These are phyloP conservation scores for Talaromyces sp. DNA, from an alignment of 2,329 filamentous ascomycete genomes.

Conservation along the genomic window DNA sequence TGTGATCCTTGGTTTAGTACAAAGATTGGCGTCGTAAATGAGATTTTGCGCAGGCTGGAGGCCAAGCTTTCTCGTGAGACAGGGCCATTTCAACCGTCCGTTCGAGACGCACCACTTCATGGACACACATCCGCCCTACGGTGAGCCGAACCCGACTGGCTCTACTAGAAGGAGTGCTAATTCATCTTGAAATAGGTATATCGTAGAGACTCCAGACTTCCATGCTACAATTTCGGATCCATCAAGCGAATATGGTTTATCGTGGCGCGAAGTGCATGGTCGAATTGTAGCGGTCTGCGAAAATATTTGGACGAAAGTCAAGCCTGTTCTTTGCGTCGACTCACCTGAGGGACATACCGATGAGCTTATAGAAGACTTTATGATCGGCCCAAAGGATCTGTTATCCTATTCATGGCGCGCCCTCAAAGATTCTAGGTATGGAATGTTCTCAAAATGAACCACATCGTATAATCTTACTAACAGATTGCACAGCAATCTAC, in stretches of 20 bases:
- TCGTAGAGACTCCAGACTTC: slow-evolving; percentile 42
- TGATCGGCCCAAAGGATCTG: slow-evolving; percentile 74
- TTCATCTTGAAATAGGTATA: slow-evolving; percentile 38
- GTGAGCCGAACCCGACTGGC: slow-evolving; percentile 34
- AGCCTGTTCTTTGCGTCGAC: slow-evolving; percentile 79
- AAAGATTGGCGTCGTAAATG: slow-evolving; percentile 50
- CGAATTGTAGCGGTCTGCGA: slow-evolving; percentile 58
- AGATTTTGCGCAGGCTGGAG: slow-evolving; percentile 59
- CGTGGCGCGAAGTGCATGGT: slow-evolving; percentile 31
- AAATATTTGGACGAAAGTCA: slow-evolving; percentile 71
- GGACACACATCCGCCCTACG: slow-evolving; percentile 63
- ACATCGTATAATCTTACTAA: not conserved
- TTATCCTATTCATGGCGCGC: slow-evolving; percentile 93
- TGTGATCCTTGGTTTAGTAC: slow-evolving; percentile 29
- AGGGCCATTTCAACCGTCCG: slow-evolving; percentile 60
- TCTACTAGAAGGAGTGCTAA: slow-evolving; percentile 8
- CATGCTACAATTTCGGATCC: slow-evolving; percentile 28
- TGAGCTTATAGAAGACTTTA: slow-evolving; percentile 61
- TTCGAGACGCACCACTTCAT: slow-evolving; percentile 63
- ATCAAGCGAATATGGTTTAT: slow-evolving; percentile 13
- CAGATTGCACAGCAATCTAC: slow-evolving; percentile 55
- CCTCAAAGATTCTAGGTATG: slow-evolving; percentile 84
- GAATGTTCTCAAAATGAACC: slow-evolving; percentile 1
- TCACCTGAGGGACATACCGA: slow-evolving; percentile 79
- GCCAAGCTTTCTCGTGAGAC: slow-evolving; percentile 59